Conservation (phyloP, 495 filamentous ascomycete species). For the Beverwykella pulmonaria region DNA sequence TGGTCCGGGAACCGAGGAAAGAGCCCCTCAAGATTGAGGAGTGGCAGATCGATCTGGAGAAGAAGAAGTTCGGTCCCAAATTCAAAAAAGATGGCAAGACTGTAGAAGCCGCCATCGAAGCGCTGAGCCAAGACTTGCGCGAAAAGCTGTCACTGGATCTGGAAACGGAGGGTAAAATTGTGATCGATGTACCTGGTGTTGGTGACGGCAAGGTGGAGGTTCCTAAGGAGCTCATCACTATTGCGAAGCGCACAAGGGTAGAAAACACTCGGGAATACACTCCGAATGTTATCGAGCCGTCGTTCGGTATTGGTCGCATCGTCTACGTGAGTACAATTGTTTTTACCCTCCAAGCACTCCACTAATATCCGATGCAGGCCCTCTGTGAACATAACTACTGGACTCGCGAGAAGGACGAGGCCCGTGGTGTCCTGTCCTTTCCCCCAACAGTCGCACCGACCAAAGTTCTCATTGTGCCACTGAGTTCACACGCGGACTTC, state of each 20-base stretch:
- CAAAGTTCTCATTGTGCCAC: slow-evolving; percentile 69
- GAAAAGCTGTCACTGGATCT: slow-evolving; percentile 70
- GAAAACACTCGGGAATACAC: slow-evolving; percentile 76
- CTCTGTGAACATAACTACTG: slow-evolving; percentile 81
- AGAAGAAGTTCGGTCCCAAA: slow-evolving; percentile 79
- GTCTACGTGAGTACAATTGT: slow-evolving; percentile 55
- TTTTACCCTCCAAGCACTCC: neutral
- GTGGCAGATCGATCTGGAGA: slow-evolving; percentile 75
- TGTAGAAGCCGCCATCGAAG: slow-evolving; percentile 69
- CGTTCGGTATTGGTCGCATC: slow-evolving; percentile 82
- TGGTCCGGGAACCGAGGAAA: slow-evolving; percentile 67
- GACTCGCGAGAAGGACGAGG: slow-evolving; percentile 65
- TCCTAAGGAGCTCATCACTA: slow-evolving; percentile 67
- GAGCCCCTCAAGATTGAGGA: slow-evolving; percentile 72
- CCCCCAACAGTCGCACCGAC: slow-evolving; percentile 67
- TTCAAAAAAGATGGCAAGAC: slow-evolving; percentile 81
- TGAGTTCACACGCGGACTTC: slow-evolving; percentile 63
- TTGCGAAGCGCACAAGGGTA: slow-evolving; percentile 68
- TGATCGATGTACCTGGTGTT: slow-evolving; percentile 66
- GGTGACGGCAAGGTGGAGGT: slow-evolving; percentile 69
- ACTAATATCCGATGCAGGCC: slow-evolving; percentile 6
- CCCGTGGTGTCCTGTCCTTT: slow-evolving; percentile 70
- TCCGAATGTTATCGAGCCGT: slow-evolving; percentile 78
- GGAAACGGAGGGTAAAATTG: slow-evolving; percentile 65
- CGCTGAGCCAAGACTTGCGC: slow-evolving; percentile 67